Evolutionary conservation across 768 basidiomycete species (phyloP).

Genomic region (Phylloporus scabripes): DNA sequence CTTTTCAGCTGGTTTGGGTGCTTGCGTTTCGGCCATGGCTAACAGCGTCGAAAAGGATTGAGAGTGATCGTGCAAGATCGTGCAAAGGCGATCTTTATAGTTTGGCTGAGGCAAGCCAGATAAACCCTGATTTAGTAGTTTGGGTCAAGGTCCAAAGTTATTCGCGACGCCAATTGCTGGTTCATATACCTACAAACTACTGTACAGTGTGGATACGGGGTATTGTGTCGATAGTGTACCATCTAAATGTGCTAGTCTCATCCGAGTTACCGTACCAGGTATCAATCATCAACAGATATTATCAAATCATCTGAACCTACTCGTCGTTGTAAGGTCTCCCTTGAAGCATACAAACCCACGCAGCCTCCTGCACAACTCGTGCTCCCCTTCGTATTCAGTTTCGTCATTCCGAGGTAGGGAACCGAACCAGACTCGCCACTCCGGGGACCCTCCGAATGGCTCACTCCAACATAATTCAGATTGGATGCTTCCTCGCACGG

Average conservation of each 20-base stretch:
- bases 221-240: slow-evolving; percentile 19
- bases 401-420: slow-evolving; percentile 17
- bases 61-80: slow-evolving; percentile 7
- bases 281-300: slow-evolving; percentile 20
- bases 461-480: slow-evolving; percentile 49
- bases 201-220: slow-evolving; percentile 23
- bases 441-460: slow-evolving; percentile 43
- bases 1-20: slow-evolving; percentile 44
- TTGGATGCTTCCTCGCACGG: slow-evolving; percentile 47
- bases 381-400: slow-evolving; percentile 15
- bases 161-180: neutral
- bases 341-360: slow-evolving; percentile 56
- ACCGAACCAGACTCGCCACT: slow-evolving; percentile 50
- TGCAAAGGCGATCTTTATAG: slow-evolving; percentile 3
- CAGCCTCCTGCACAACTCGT: slow-evolving; percentile 36
- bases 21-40: slow-evolving; percentile 58
- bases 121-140: slow-evolving; percentile 21
- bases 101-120: neutral
- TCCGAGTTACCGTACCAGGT: slow-evolving; percentile 13
- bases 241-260: slow-evolving; percentile 17
- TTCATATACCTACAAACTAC: slow-evolving; percentile 19
- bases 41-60: slow-evolving; percentile 1
- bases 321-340: slow-evolving; percentile 12
- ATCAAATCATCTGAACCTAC: slow-evolving; percentile 6
- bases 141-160: neutral